A percentile compares a stretch with the other conserved stretches of the same genome.
Conservation (phyloP, 2,329 filamentous ascomycete species). For the Fusarium sp. region DNA sequence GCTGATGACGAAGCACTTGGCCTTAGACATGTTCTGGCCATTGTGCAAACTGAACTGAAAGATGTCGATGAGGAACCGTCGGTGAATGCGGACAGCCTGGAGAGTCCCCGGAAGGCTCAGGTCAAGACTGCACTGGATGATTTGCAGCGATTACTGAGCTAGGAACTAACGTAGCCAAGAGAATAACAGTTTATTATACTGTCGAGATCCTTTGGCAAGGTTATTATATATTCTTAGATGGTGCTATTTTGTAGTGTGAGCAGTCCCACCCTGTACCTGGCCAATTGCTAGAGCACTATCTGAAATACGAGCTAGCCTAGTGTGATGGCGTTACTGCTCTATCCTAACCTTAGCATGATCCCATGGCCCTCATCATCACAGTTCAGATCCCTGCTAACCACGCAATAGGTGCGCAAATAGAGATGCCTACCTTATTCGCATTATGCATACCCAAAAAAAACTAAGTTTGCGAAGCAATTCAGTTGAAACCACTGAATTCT, state of each 20-base stretch:
- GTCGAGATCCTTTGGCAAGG: no score
- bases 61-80: background rate
- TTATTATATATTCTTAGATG: background rate
- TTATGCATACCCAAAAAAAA: background rate
- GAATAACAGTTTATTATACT: no score
- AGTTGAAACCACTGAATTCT: background rate
- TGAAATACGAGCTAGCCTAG: background rate
- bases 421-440: background rate
- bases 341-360: background rate
- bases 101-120: background rate
- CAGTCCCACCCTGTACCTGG: background rate
- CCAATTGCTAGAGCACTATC: background rate
- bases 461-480: background rate
- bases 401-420: no score
- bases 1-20: background rate
- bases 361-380: background rate
- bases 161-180: background rate
- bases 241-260: no score
- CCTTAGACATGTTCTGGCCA: background rate
- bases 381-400: no score
- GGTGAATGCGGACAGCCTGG: background rate
- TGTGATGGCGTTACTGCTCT: background rate
- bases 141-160: background rate
- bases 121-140: background rate
- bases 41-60: background rate